phyloP scores from a whole-genome alignment of 73 alveolate species.

The Paramecium octaurelia region DNA sequence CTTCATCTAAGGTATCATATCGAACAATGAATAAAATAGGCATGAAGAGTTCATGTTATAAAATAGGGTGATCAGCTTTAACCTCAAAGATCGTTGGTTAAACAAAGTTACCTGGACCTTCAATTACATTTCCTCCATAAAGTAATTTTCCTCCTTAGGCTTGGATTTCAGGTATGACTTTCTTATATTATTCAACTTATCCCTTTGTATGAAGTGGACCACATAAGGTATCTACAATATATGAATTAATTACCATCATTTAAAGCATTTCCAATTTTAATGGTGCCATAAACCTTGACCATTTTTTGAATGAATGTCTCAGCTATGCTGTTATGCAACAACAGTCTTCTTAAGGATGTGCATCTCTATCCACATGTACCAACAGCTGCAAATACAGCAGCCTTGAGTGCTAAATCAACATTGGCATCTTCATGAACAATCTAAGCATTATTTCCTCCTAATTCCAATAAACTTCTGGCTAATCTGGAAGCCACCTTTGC shows the following conservation, averaged over 20 bases:
- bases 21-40: slow-evolving; percentile 82
- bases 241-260: slow-evolving; percentile 47
- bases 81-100: slow-evolving; percentile 87
- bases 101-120: slow-evolving; percentile 85
- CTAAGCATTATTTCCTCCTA: slow-evolving; percentile 92
- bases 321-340: not conserved
- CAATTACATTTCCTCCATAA: slow-evolving; percentile 77
- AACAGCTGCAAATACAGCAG: slow-evolving; percentile 84
- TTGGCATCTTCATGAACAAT: slow-evolving; percentile 87
- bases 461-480: slow-evolving; percentile 83
- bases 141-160: slow-evolving; percentile 85
- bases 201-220: slow-evolving; percentile 88
- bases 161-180: slow-evolving; percentile 72
- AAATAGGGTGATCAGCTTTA: slow-evolving; percentile 70
- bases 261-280: slow-evolving; percentile 77
- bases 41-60: slow-evolving; percentile 77
- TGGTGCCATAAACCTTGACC: slow-evolving; percentile 65
- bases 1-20: slow-evolving; percentile 83
- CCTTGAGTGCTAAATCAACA: slow-evolving; percentile 80
- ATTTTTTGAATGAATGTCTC: slow-evolving; percentile 65
- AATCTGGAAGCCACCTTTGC: slow-evolving; percentile 79
- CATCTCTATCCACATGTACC: slow-evolving; percentile 95
- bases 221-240: slow-evolving; percentile 62
- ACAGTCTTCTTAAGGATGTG: slow-evolving; percentile 84
- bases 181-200: slow-evolving; percentile 70